phyloP scores from a whole-genome alignment of 768 basidiomycete genomes.

The Podaxis carcinomalis region DNA sequence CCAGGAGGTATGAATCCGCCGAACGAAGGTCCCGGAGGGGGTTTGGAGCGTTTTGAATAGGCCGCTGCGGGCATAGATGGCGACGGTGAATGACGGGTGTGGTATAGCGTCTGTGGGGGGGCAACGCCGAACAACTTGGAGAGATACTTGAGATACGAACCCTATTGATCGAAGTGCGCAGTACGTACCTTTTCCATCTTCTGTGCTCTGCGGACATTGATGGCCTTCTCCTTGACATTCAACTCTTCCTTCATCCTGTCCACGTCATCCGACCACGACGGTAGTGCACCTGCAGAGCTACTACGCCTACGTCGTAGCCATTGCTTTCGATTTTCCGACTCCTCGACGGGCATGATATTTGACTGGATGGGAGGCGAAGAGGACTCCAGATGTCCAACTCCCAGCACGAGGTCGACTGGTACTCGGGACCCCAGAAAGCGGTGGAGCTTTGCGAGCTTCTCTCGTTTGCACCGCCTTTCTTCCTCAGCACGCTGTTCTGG shows the following conservation, averaged over 20 bases:
- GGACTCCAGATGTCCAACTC: slow-evolving; percentile 30
- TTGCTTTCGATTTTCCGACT: slow-evolving; percentile 26
- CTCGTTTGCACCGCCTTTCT: slow-evolving; percentile 64
- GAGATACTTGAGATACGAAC: not conserved
- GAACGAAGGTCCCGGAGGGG: slow-evolving; percentile 15
- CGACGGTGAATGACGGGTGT: slow-evolving; percentile 51
- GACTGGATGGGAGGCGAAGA: slow-evolving; percentile 7
- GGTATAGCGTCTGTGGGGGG: slow-evolving; percentile 77
- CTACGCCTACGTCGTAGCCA: slow-evolving; percentile 53
- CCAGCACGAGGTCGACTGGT: slow-evolving; percentile 64
- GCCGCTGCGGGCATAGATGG: slow-evolving; percentile 22
- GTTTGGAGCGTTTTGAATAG: slow-evolving; percentile 10
- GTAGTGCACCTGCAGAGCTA: slow-evolving; percentile 41
- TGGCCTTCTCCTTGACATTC: slow-evolving; percentile 68
- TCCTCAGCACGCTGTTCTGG: slow-evolving; percentile 55
- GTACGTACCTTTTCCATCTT: slow-evolving; percentile 82
- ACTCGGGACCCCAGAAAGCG: slow-evolving; percentile 84
- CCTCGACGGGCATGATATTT: slow-evolving; percentile 6
- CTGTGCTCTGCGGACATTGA: slow-evolving; percentile 73
- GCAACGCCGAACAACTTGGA: slow-evolving; percentile 75
- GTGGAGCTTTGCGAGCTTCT: slow-evolving; percentile 76
- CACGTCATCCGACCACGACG: slow-evolving; percentile 48
- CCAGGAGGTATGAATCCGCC: slow-evolving; percentile 16
- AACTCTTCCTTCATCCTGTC: slow-evolving; percentile 71
- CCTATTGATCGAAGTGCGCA: not conserved